Percentiles rank a stretch among this genome's conserved stretches.
These are phyloP conservation scores for Hyphopichia khmerensis DNA, from an alignment of 1,139 yeast genomes.

Conservation along the genomic window DNA sequence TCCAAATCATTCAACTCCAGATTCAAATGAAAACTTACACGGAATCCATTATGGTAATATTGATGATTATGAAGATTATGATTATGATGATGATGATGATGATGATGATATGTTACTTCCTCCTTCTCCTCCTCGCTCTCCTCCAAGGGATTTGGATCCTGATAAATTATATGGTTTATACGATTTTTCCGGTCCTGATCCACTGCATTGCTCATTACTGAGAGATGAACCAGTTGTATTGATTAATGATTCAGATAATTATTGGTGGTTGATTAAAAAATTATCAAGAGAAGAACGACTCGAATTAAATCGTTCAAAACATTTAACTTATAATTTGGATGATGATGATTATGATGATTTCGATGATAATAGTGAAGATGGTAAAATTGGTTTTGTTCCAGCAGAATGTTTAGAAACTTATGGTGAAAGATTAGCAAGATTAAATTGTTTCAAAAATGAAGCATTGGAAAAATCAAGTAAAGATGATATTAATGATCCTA, in stretches of 20 bases:
- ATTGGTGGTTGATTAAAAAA: conserved; percentile 94
- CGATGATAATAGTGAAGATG: conserved; percentile 50
- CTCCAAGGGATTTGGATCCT: conserved; percentile 83
- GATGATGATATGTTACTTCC: conserved; percentile 28
- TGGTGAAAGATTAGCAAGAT: conserved; percentile 84
- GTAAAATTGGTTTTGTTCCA: conserved; percentile 87
- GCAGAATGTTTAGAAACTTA: conserved; percentile 94
- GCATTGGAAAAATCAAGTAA: conserved; percentile 49
- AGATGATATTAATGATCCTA: neutral
- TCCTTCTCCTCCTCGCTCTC: conserved; percentile 74
- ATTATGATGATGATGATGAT: conserved; percentile 17
- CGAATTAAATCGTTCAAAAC: conserved; percentile 7
- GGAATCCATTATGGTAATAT: conserved; percentile 9
- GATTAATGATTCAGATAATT: conserved; percentile 84
- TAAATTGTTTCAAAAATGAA: conserved; percentile 91
- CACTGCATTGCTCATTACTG: conserved; percentile 79
- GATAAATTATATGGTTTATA: conserved; percentile 81
- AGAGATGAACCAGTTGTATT: conserved; percentile 83
- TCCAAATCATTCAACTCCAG: neutral
- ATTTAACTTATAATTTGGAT: conserved; percentile 6
- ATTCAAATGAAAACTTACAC: conserved; percentile 1
- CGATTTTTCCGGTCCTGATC: conserved; percentile 89
- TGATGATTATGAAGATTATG: conserved; percentile 9
- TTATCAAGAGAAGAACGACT: conserved; percentile 43
- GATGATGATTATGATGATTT: conserved; percentile 11